Evolutionary conservation across 176 grass and related monocot species (phyloP).

Genomic region (Aegilops sharonensis): DNA sequence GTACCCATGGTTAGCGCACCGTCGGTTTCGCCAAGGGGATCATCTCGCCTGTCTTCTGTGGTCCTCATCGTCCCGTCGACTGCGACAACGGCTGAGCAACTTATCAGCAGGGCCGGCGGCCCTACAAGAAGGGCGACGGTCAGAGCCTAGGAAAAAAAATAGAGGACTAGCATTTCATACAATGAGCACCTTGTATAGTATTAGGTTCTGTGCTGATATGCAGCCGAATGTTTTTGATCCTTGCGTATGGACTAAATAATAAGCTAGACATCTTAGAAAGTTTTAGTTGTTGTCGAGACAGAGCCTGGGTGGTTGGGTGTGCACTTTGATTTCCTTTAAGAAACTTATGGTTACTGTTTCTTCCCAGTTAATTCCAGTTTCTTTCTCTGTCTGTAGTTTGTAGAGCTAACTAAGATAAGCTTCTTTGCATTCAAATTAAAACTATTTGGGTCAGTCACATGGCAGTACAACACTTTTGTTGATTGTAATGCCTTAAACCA

Average conservation of each 20-base stretch:
- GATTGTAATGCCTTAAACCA: no score
- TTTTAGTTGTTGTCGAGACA: not conserved
- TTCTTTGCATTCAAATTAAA: not conserved
- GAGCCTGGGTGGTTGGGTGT: not conserved
- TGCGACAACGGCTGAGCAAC: conserved; percentile 24
- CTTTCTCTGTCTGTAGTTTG: no score
- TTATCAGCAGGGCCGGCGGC: not conserved
- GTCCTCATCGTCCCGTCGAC: conserved; percentile 33
- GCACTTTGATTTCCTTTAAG: not conserved
- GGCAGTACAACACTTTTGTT: no score
- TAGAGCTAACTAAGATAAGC: no score
- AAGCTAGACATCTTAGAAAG: not conserved
- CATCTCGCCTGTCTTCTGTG: conserved; percentile 26
- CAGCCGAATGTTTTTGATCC: not conserved
- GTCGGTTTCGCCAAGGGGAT: conserved; percentile 11
- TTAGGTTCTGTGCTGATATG: not conserved
- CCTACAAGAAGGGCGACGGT: no score
- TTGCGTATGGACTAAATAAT: not conserved
- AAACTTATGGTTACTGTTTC: no score
- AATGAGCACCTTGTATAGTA: not conserved
- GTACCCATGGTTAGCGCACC: conserved; percentile 46
- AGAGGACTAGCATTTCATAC: not conserved
- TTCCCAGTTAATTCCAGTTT: no score
- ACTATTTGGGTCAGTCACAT: no score
- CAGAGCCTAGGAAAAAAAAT: not conserved